Conservation (phyloP, 441 rosid genomes). For the Populus hybrid region DNA sequence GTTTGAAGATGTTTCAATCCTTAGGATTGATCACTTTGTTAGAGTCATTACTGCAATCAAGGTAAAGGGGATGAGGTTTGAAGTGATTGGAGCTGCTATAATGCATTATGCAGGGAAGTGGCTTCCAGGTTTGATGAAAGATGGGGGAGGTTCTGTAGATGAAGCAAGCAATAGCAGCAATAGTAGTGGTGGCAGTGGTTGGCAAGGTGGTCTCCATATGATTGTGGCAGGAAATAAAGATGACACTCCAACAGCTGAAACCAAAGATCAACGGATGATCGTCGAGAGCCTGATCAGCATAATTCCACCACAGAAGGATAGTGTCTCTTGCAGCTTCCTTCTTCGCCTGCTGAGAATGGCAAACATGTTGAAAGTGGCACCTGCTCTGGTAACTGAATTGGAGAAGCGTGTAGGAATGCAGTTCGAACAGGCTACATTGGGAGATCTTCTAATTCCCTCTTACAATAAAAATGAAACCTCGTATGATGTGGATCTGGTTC, state of each 20-base stretch:
- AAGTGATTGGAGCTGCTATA: constrained; percentile 73
- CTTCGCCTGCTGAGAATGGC: constrained; percentile 80
- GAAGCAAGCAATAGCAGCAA: constrained; percentile 60
- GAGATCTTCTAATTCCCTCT: constrained; percentile 77
- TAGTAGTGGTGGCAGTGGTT: constrained; percentile 47
- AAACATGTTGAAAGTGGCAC: constrained; percentile 76
- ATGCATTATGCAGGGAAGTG: constrained; percentile 85
- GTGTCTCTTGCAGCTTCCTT: constrained; percentile 86
- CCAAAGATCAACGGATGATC: constrained; percentile 89
- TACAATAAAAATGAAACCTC: constrained; percentile 59
- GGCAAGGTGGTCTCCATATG: constrained; percentile 93
- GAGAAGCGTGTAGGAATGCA: constrained; percentile 97
- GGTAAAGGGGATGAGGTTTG: constrained; percentile 91
- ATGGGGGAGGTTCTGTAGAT: constrained; percentile 42
- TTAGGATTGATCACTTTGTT: constrained; percentile 90
- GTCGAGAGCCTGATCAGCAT: constrained; percentile 86
- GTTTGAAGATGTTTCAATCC: constrained; percentile 89
- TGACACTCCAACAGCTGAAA: constrained; percentile 48
- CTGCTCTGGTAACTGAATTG: constrained; percentile 80
- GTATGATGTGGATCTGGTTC: constrained; percentile 93
- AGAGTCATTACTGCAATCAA: constrained; percentile 88
- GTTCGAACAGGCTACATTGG: constrained; percentile 82
- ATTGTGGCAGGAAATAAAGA: constrained; percentile 58
- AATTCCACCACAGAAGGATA: constrained; percentile 87
- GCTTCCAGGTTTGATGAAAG: constrained; percentile 76